Conservation (phyloP, 2,329 filamentous ascomycete genomes). For the Helotiales sp. region DNA sequence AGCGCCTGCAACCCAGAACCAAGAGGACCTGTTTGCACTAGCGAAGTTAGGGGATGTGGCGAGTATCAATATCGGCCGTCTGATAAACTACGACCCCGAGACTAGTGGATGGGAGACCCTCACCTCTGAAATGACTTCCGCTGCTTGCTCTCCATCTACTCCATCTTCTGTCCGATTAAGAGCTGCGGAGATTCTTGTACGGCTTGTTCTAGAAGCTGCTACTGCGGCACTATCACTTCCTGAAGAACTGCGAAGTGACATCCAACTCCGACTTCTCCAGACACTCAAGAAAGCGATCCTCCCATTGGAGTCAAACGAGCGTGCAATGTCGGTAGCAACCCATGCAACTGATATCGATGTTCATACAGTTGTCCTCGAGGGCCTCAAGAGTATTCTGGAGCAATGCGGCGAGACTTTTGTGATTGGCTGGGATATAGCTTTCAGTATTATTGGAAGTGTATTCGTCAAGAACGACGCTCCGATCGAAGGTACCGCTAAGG, state of each 20-base stretch:
- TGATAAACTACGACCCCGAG: conserved; percentile 69
- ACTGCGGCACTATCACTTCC: conserved; percentile 59
- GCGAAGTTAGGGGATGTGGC: conserved; percentile 76
- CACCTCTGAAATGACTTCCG: conserved; percentile 57
- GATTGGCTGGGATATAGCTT: conserved; percentile 83
- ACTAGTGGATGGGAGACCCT: conserved; percentile 79
- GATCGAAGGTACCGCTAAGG: conserved; percentile 25
- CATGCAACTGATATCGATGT: conserved; percentile 76
- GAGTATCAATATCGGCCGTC: conserved; percentile 73
- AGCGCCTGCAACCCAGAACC: conserved; percentile 56
- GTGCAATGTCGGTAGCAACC: conserved; percentile 59
- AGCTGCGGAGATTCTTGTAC: conserved; percentile 68
- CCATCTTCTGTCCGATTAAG: conserved; percentile 59
- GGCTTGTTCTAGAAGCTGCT: conserved; percentile 61
- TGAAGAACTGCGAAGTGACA: conserved; percentile 57
- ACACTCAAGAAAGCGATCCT: conserved; percentile 67
- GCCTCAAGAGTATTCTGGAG: conserved; percentile 81
- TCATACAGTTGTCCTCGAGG: conserved; percentile 79
- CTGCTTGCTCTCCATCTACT: conserved; percentile 53
- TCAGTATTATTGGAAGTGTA: conserved; percentile 83
- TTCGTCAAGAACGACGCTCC: conserved; percentile 58
- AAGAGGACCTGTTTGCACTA: conserved; percentile 70
- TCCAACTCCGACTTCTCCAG: conserved; percentile 75
- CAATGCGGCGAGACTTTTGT: conserved; percentile 84
- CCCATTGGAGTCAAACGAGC: conserved; percentile 59